Base-by-base conservation (phyloP, 2,329 filamentous ascomycete genomes). In the Cladosporium velox region DNA sequence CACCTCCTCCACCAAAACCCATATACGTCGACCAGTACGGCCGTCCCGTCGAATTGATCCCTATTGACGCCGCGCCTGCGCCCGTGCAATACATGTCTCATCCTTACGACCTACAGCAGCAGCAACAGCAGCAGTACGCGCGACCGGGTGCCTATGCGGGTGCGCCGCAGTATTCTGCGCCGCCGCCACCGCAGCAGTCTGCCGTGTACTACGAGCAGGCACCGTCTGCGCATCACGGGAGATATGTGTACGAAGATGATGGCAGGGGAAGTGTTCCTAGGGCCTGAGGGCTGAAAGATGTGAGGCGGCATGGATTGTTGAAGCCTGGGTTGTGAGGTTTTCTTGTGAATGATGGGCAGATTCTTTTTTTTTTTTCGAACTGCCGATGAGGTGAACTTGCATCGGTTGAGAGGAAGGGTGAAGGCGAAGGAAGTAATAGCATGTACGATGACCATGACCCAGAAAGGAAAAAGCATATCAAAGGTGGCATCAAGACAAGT, bases 11-110 rank as follows among this genome's bases (percentile, higher is more conserved):
- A 12, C 65, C 67, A 21, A 71, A 71, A 58, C 69, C 71, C 2
- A 67, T 73, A n/a, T 77, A 75, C 66, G 72, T 76, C n/a, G 75
- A 77, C 51, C 69, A 76, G 59, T 75, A 75, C 65, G 75, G 75
- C 44, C 68, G 70, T 12, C 72, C 69, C 6, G 62, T 77, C 11
- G 69, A 74, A 59, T 67, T 75, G 15, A 68, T 73, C 14, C 73
- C 72, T 5, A 69, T 73, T 51, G 72, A 75, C 63, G 57, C 69
- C 35, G 69, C 68, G 5, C 72, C 72, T 5, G 72, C 72, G 7
- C 72, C 71, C 3, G 68, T 74, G 32, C 73, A 74, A 52, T 73
- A 72, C 58, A 59, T 67, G 28, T 70, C 70, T 32, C 69, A 70
- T 58, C 71, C 69, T n/a, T 71, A 71, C 59, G 72, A 72, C 24